Evolutionary conservation across 805 yeast genomes (phyloP).

Genomic region (fission yeast (Schizosaccharomyces pombe)): DNA sequence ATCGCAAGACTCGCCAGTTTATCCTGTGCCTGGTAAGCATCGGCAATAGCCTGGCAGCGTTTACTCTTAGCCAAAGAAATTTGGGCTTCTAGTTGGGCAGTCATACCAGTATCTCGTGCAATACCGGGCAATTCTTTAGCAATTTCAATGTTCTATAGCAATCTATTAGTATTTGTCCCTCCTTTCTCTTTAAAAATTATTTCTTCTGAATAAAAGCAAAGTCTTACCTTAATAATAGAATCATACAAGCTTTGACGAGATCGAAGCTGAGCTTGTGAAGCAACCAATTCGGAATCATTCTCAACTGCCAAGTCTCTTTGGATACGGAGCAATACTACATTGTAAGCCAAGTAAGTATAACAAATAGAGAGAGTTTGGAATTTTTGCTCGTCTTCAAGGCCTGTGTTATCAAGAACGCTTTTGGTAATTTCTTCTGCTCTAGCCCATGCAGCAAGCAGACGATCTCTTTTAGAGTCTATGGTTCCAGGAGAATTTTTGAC

Average conservation of each 20-base stretch:
- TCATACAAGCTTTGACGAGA: not conserved
- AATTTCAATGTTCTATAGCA: not conserved
- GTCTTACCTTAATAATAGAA: not conserved
- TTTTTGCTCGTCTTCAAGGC: not conserved
- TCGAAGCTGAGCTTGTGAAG: not conserved
- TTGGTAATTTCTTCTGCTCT: not conserved
- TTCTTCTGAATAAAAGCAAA: not conserved
- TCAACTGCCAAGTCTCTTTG: not conserved
- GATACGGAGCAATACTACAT: not conserved
- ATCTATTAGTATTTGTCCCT: too few species aligned
- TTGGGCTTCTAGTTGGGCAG: not conserved
- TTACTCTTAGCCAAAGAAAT: not conserved
- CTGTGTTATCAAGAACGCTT: not conserved
- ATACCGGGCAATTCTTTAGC: not conserved
- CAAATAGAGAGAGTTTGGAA: not conserved
- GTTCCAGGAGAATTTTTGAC: not conserved
- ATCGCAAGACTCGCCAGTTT: not conserved
- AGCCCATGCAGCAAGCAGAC: not conserved
- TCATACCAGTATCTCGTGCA: not conserved
- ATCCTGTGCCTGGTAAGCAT: not conserved
- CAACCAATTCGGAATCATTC: not conserved
- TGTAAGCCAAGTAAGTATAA: not conserved
- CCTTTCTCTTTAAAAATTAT: too few species aligned
- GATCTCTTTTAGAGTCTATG: not conserved
- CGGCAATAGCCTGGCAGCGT: constrained; percentile 1